phyloP scores from a whole-genome alignment of 805 yeast genomes.

The Lipomyces yamanashiensis region DNA sequence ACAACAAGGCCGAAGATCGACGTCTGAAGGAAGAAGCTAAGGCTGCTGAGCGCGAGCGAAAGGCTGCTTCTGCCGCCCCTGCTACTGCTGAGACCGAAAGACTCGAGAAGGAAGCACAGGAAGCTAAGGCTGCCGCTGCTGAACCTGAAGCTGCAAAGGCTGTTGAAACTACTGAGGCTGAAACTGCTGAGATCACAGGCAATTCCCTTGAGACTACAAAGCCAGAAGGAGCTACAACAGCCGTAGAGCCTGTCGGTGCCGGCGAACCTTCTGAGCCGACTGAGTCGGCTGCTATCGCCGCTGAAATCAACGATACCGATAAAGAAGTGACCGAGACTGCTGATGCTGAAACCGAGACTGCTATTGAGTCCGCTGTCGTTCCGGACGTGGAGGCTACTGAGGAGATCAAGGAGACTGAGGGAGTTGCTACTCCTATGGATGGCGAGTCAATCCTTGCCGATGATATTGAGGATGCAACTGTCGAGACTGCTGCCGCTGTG shows the following conservation, averaged over 20 bases:
- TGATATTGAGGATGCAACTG: not conserved
- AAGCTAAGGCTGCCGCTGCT: not conserved
- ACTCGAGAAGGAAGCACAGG: not conserved
- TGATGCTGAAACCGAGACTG: not conserved
- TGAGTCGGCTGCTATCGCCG: not conserved
- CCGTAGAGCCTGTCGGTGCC: not conserved
- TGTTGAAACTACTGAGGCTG: not conserved
- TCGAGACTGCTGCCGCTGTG: conserved; percentile 12
- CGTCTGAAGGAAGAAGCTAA: not conserved
- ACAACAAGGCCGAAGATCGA: not conserved
- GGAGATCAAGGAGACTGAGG: not conserved
- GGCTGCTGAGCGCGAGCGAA: conserved; percentile 6
- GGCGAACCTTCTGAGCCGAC: not conserved
- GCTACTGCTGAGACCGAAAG: not conserved
- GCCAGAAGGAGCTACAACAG: not conserved
- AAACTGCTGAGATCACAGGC: not conserved
- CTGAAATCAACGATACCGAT: not conserved
- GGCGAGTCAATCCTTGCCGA: conserved; percentile 1
- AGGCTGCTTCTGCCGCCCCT: conserved; percentile 7
- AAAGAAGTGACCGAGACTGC: not conserved
- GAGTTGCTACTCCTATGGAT: not conserved
- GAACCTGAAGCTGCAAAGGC: not conserved
- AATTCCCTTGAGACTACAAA: not conserved
- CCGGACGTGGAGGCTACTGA: not conserved
- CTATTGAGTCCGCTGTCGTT: not conserved